Percentiles rank a stretch among this genome's conserved stretches.
Evolutionary conservation across 2,329 filamentous ascomycete genomes (phyloP).

Genomic region (Calcarisporium arbuscula): DNA sequence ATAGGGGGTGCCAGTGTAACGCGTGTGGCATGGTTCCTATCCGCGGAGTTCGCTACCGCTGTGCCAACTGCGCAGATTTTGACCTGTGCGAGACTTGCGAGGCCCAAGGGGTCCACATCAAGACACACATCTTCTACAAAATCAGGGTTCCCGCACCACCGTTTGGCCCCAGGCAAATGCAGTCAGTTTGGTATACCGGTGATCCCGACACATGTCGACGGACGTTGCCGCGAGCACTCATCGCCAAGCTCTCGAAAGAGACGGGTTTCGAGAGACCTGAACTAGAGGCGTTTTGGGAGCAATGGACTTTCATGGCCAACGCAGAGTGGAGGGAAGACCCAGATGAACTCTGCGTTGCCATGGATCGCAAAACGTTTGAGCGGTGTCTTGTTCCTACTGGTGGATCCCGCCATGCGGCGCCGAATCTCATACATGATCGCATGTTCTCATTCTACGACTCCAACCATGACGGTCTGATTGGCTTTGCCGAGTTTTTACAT

Average conservation of each 20-base stretch:
- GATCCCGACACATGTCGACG: conserved; percentile 68
- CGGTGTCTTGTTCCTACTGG: conserved; percentile 83
- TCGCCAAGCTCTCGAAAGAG: conserved; percentile 61
- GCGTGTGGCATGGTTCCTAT: conserved; percentile 84
- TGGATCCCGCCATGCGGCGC: conserved; percentile 67
- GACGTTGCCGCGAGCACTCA: conserved; percentile 59
- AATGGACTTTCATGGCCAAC: conserved; percentile 91
- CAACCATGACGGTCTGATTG: conserved; percentile 81
- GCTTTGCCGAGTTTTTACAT: conserved; percentile 84
- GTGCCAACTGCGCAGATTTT: conserved; percentile 92
- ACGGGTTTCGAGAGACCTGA: conserved; percentile 80
- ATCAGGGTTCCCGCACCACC: conserved; percentile 84
- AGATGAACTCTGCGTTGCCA: conserved; percentile 69
- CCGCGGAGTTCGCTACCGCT: conserved; percentile 85
- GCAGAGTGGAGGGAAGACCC: conserved; percentile 79
- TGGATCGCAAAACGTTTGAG: conserved; percentile 90
- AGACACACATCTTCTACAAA: conserved; percentile 96
- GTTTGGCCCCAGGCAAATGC: conserved; percentile 72
- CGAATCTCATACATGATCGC: conserved; percentile 89
- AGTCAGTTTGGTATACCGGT: conserved; percentile 82
- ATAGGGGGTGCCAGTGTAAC: conserved; percentile 89
- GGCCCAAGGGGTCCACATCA: conserved; percentile 67
- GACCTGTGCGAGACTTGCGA: conserved; percentile 95
- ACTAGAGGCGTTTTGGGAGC: conserved; percentile 90
- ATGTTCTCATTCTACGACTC: conserved; percentile 97